These are phyloP conservation scores for Cladosporium phlei DNA, from an alignment of 2,329 filamentous ascomycete species.

Conservation along the genomic window DNA sequence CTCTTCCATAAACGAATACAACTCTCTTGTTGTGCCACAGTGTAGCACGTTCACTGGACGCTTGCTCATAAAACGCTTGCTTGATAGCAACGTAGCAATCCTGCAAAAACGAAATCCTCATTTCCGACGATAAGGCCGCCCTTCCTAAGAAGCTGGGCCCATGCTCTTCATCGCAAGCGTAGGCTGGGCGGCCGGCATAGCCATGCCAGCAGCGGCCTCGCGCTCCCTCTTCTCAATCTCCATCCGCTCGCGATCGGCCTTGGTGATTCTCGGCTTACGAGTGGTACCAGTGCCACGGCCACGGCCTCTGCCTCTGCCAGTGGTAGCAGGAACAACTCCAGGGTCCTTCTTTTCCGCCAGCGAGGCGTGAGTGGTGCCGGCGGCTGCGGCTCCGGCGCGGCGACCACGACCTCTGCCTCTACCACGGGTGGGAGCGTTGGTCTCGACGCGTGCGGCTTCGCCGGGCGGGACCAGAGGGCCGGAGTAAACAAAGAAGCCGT, in stretches of 20 bases:
- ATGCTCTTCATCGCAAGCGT: conserved; percentile 12
- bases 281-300: conserved; percentile 69
- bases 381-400: conserved; percentile 43
- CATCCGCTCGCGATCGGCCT: conserved; percentile 75
- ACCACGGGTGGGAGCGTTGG: conserved; percentile 22
- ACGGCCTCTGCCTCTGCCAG: conserved; percentile 51
- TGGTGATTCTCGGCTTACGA: conserved; percentile 79
- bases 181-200: conserved; percentile 1
- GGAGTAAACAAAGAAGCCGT: conserved; percentile 97
- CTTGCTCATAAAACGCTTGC: too few species aligned
- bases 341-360: conserved; percentile 25
- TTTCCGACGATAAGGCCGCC: too few species aligned
- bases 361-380: conserved; percentile 29
- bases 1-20: too few species aligned
- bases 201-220: conserved; percentile 44
- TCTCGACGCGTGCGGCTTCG: conserved; percentile 51
- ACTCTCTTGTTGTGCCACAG: too few species aligned
- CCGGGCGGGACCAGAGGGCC: conserved; percentile 84
- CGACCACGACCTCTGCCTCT: conserved; percentile 52
- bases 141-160: conserved; percentile 8
- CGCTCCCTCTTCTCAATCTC: conserved; percentile 76
- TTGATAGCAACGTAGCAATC: too few species aligned
- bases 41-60: too few species aligned
- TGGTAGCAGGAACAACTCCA: conserved; percentile 17
- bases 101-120: too few species aligned